Evolutionary conservation across 2,329 filamentous ascomycete species (phyloP), one percentile per base, ranked within the genome.

Genomic region (Apiospora marii): DNA sequence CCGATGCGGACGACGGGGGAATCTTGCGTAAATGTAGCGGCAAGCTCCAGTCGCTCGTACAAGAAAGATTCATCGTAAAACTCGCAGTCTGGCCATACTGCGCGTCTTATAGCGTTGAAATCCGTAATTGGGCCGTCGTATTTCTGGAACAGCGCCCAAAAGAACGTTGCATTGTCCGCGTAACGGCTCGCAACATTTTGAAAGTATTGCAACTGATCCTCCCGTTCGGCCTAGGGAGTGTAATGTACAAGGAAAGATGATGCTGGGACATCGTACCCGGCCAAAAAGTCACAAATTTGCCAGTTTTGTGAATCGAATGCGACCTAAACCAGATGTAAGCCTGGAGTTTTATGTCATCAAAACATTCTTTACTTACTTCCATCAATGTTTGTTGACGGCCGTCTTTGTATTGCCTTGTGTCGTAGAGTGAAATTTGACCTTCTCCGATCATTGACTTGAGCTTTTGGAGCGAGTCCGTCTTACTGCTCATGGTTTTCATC

Each of bases 161-260:
- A n/a, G 0, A n/a, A n/a, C 2, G 7, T n/a, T 8, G 0, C 2
- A 4, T 12, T 3, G 10, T 49, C 1, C 7, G 7, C 22, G 22
- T n/a, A 49, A 10, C 10, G 7, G 10, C 46, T 49, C 4, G 22
- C 22, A n/a, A 49, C 19, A 12, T 8, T 49, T n/a, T n/a, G 22
- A 1, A 49, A 3, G 19, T 3, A 49, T 10, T 12, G 6, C 46
- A 8, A 49, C 22, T 49, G 22, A 12, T 7, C 3, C 19, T 49
- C 46, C n/a, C 10, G 19, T 22, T n/a, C 22, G n/a, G 7, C 2
- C 46, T 22, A 49, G 8, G 46, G 46, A 10, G 22, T 10, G 22
- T 1, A 10, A 10, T 7, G 5, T 22, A 12, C 6, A 22, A 3
- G 3, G n/a, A n/a, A n/a, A 3, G 0, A 0, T n/a, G n/a, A 4